Evolutionary conservation across 2,329 filamentous ascomycete genomes (phyloP).

Genomic region (Tolypocladium sp.): DNA sequence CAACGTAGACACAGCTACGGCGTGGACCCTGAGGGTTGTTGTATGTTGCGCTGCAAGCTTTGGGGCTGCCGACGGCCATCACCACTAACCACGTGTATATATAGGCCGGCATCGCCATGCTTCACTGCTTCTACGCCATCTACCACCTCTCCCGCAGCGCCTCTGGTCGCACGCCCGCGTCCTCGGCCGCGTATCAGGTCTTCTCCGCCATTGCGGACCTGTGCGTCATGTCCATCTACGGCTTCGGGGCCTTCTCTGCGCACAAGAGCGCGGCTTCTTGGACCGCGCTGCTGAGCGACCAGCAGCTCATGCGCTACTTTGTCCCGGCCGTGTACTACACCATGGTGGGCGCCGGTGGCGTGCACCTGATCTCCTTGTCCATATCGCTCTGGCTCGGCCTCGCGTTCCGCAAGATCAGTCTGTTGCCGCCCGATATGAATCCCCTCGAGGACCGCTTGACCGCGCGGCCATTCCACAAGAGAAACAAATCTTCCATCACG

Average conservation of each 20-base stretch:
- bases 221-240: slow-evolving; percentile 43
- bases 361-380: slow-evolving; percentile 62
- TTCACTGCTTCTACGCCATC: slow-evolving; percentile 68
- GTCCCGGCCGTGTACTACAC: slow-evolving; percentile 60
- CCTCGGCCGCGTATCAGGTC: slow-evolving; percentile 80
- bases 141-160: slow-evolving; percentile 70
- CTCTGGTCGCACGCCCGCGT: slow-evolving; percentile 63
- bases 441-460: slow-evolving; percentile 82
- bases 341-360: slow-evolving; percentile 50
- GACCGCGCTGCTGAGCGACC: slow-evolving; percentile 56
- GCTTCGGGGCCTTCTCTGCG: slow-evolving; percentile 40
- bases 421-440: slow-evolving; percentile 89
- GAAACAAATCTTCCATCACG: slow-evolving; percentile 54
- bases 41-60: slow-evolving; percentile 38
- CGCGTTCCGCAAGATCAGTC: slow-evolving; percentile 73
- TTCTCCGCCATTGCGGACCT: slow-evolving; percentile 70
- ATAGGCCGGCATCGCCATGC: slow-evolving; percentile 65
- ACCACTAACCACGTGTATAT: not conserved
- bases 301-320: slow-evolving; percentile 48
- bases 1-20: slow-evolving; percentile 51
- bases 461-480: slow-evolving; percentile 61
- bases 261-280: slow-evolving; percentile 42
- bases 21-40: slow-evolving; percentile 69
- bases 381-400: slow-evolving; percentile 68
- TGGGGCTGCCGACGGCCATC: not conserved